Base-by-base conservation (phyloP, 1,284 basidiomycete species). In the Neotropicomus parvogracilis region DNA sequence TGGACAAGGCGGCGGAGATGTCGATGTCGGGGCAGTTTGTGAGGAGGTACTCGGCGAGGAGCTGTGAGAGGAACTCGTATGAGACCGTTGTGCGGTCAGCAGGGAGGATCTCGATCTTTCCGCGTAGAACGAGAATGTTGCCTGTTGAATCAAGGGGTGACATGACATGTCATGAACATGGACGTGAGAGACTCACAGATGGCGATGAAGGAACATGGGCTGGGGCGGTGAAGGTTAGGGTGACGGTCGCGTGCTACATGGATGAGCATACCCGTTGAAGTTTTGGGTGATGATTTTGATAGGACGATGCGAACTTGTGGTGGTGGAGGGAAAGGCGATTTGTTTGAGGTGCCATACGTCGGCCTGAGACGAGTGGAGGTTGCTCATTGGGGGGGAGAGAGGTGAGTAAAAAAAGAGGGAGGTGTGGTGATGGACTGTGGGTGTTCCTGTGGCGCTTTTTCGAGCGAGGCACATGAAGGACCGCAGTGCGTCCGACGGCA, bases 31-130 rank as follows among this genome's bases (percentile, higher is more conserved):
- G 74, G 46, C 76, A 77, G 32, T 70, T 75, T 5, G 66, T 70
- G 39, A 95, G 72, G 40, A 95, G 79, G 62, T 90, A 87, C 57
- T 94, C 89, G 17, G 83, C 92, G 11, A 97, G 77, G 36, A 93
- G 75, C 51, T 85, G 81, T 1, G 89, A 82, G 8, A 95, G 78
- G 55, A 88, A 84, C 53, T 88, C 83, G 69, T 94, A 95, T 16
- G 88, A 87, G 20, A 92, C 91, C 9, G 79, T 81, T 50, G 64
- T 76, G 38, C 85, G 83, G 45, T 75, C 74, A 26, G 66, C 74
- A 0, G 81, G 89, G 17, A 79, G 70, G 53, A 94, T 83, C 46
- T 77, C 67, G 52, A 93, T 89, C 54, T 87, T 75, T 37, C 83
- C 85, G 28, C 89, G 80, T 3, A 94, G 73, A 51, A 93, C 83